phyloP scores from a whole-genome alignment of 345 rosid genomes.

The Physaria fendleri region DNA sequence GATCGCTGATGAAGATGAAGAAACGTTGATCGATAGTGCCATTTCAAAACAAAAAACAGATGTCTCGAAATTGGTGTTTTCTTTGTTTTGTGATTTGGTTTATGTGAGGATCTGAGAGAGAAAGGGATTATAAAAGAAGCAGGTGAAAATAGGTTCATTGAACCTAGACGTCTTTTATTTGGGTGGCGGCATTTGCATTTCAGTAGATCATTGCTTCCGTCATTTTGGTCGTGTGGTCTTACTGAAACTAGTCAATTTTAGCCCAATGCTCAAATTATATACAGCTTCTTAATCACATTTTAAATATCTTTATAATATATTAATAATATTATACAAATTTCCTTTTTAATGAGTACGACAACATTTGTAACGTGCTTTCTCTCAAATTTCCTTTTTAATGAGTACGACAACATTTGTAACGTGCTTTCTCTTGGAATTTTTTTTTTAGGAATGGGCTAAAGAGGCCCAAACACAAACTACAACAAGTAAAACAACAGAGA shows the following conservation, averaged over 20 bases:
- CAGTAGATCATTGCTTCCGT: constrained; percentile 26
- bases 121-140: constrained; percentile 16
- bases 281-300: too few relatives aligned
- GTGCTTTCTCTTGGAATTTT: too few relatives aligned
- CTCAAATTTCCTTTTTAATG: too few relatives aligned
- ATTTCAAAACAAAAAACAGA: constrained; percentile 25
- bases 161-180: constrained; percentile 29
- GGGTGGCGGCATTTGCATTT: constrained; percentile 19
- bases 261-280: too few relatives aligned
- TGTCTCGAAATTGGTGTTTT: background rate
- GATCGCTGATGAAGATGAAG: constrained; percentile 34
- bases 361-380: too few relatives aligned
- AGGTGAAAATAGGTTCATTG: constrained; percentile 29
- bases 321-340: too few relatives aligned
- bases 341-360: too few relatives aligned
- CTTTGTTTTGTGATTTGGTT: background rate
- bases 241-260: constrained; percentile 16
- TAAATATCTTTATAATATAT: too few relatives aligned
- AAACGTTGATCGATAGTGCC: constrained; percentile 50
- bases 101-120: background rate
- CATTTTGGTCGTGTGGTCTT: constrained; percentile 26
- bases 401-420: too few relatives aligned
- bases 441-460: too few relatives aligned
- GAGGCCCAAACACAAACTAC: too few relatives aligned
- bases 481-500: too few relatives aligned